Evolutionary conservation across 345 rosid genomes (phyloP), one percentile per base, ranked within the genome.

Genomic region (Boechera retrofracta): DNA sequence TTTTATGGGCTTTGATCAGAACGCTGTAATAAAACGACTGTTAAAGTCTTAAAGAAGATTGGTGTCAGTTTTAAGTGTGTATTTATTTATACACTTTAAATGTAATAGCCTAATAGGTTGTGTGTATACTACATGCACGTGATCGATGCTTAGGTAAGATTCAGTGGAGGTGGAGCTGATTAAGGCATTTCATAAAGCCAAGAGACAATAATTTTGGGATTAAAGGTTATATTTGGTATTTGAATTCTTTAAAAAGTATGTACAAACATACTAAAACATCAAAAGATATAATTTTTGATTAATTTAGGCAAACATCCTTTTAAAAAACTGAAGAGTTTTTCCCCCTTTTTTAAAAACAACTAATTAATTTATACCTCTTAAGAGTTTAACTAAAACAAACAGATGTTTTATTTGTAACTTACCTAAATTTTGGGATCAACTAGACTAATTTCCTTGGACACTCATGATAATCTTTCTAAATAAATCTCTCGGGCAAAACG

Each of bases 131-230:
- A 38, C 24, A 54, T 10, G 67, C 77, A 78, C 81, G 81, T 78
- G 77, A 78, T 72, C 41, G 54, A 78, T 78, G 61, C 54, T 77
- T 58, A 48, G 81, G 77, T 78, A 10, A 66, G 77, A 78, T 66
- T 78, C 81, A 66, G 81, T 78, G 81, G 54, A 72, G 81, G 72
- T 10, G 53, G 33, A 65, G 74, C 54, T 56, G 53, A 28, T 67
- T 75, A 38, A 68, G 52, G 1, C 39, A 5, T 29, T n/a, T 7
- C 10, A 29, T 15, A 75, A 9, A 10, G 7, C 31, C 38, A 49
- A 68, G 7, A 39, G 9, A 16, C 51, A 11, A 35, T 56, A 7
- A 48, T 58, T 36, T 4, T 31, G 47, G 1, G 45, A 18, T 41
- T 5, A 33, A 8, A 33, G 9, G 39, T 28, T 29, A 13, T 29